Evolutionary conservation across 768 basidiomycete species (phyloP), one percentile per base, ranked within the genome.

Genomic region (Tulasnella sp.): DNA sequence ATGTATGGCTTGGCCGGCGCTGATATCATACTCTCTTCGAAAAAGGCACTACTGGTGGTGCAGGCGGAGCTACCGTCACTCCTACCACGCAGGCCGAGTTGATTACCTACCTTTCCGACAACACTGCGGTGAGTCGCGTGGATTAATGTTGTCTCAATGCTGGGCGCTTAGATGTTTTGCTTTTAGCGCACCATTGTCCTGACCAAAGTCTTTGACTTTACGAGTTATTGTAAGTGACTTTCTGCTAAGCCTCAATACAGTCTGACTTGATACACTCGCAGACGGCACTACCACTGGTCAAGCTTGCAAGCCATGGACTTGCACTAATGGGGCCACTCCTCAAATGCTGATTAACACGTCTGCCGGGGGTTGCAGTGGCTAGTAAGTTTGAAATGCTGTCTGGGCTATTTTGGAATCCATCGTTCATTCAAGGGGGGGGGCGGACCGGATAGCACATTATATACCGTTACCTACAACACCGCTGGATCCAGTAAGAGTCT

Each of bases 61-160:
- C n/a, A n/a, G n/a, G n/a, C 18, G 28, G 64, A 14, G 28, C 14
- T 0, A 69, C 64, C n/a, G 64, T 69, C n/a, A 69, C 64, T 31
- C 64, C 64, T 28, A 69, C 64, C 14, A 69, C 64, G 1, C n/a
- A 28, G 34, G 64, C 64, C 28, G n/a, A 69, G 64, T 69, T 69
- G 64, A 28, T 69, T 37, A 69, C 64, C 64, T 69, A 69, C 64
- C 64, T 69, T 5, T 28, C 64, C n/a, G 64, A 69, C 14, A 69
- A 5, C 64, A 69, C 64, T 69, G 64, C 64, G 28, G 64, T 69
- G 24, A 2, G 44, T 46, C 9, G 11, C 44, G 44, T 46, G 44
- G n/a, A n/a, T n/a, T n/a, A n/a, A n/a, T n/a, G n/a, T n/a, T n/a
- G n/a, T n/a, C n/a, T n/a, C n/a, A n/a, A n/a, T n/a, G n/a, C n/a